Evolutionary conservation across 2,329 filamentous ascomycete species (phyloP).

Genomic region (Microcyclospora tardicrescens): DNA sequence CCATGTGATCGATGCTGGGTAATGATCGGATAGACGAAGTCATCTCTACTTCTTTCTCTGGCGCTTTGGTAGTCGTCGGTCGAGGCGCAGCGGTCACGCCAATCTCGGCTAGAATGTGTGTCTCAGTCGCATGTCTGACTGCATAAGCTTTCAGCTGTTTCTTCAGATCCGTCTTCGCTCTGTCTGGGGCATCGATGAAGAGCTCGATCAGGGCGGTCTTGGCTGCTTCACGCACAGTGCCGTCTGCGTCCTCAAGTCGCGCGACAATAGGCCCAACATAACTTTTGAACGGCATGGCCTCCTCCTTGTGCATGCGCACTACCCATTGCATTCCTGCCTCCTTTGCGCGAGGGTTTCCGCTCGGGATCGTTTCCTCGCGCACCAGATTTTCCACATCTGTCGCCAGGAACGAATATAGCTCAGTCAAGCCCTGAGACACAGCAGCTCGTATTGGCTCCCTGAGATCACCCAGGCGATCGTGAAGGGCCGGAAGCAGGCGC

Average conservation of each 20-base stretch:
- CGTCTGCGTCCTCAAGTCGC: constrained; percentile 79
- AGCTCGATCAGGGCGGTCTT: constrained; percentile 76
- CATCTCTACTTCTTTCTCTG: constrained; percentile 19
- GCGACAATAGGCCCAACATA: constrained; percentile 78
- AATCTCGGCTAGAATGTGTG: constrained; percentile 65
- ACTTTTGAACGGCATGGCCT: constrained; percentile 64
- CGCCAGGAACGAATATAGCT: constrained; percentile 58
- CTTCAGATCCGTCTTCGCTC: constrained; percentile 80
- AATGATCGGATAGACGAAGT: constrained; percentile 31
- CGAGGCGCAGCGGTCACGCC: constrained; percentile 31
- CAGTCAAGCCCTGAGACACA: constrained; percentile 61
- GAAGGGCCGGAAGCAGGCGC: constrained; percentile 58
- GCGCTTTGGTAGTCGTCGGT: constrained; percentile 13
- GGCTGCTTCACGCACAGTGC: constrained; percentile 70
- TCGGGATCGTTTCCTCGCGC: constrained; percentile 62
- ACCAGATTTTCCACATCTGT: constrained; percentile 68
- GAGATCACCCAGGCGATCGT: constrained; percentile 76
- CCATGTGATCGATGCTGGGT: constrained; percentile 29
- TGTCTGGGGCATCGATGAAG: constrained; percentile 67
- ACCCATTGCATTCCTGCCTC: constrained; percentile 79
- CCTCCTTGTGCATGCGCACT: constrained; percentile 69
- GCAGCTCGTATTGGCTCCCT: constrained; percentile 73
- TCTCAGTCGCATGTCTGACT: constrained; percentile 74
- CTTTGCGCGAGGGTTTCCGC: constrained; percentile 73
- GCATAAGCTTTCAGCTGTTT: constrained; percentile 72